Base-by-base conservation (phyloP, 768 basidiomycete genomes). In the Kwoniella dejecticola region DNA sequence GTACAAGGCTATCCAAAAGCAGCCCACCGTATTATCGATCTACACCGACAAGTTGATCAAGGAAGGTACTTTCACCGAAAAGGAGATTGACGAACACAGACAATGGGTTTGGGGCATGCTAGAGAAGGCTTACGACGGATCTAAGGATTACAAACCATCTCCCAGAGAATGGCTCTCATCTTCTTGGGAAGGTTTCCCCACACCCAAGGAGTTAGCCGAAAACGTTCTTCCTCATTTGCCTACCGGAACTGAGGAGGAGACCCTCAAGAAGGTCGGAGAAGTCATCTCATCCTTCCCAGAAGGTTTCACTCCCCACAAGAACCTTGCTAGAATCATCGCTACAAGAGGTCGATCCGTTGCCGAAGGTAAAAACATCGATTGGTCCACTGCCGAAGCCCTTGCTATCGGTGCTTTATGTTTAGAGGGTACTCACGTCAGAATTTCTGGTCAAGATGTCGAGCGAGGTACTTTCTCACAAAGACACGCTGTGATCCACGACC, bases 61-160 rank as follows among this genome's bases (percentile, higher is more conserved):
- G 53, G 90, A 96, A 57, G 88, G 89, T 26, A 92, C 94, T 1
- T 99, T 99, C 79, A 94, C 92, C 30, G 89, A 91, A 79, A 87
- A 89, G 80, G 94, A 98, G 74, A 91, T 97, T 53, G 93, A 95
- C 77, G 94, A 97, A 76, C 96, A 98, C 83, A 92, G 91, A 84
- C 90, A 89, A 71, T 99, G 96, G 96, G 96, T 99, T 2, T 96
- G 92, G 93, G 91, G 92, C 31, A 95, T 94, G 90, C 83, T 99
- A 59, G 96, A 99, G 81, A 94, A 88, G 80, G 92, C 96, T 7
- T 87, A 89, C n/a, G 86, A 84, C n/a, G 91, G 85, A 8, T 84
- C 90, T 12, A 96, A 97, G 82, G 91, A 97, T 77, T 99, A 99
- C 79, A 87, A 93, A 40, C 92, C 96, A 12, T 89, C 91, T 3